Conservation (phyloP, 495 filamentous ascomycete species). For the Talaromyces nanjingensis region DNA sequence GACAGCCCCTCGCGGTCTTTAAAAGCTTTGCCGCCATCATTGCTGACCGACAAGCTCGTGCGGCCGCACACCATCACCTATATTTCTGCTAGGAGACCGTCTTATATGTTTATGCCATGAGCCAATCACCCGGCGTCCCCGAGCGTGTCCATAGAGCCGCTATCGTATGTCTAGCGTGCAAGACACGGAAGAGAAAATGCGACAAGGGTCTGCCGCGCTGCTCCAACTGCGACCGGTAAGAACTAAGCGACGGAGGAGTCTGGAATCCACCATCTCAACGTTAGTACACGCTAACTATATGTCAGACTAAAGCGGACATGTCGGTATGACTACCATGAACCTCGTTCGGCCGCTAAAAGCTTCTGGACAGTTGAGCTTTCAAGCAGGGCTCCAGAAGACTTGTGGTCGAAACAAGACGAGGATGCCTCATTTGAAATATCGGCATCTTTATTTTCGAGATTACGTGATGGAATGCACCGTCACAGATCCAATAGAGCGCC, state of each 20-base stretch:
- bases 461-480: not conserved
- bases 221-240: conserved; percentile 2
- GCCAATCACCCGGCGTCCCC: not conserved
- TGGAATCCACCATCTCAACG: not conserved
- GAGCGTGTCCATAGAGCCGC: not conserved
- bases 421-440: not conserved
- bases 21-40: not conserved
- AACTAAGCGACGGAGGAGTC: not conserved
- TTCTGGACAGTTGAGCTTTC: not conserved
- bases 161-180: not conserved
- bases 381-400: not conserved
- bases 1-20: not conserved
- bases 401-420: not conserved
- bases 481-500: not conserved
- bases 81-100: not conserved
- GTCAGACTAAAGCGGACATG: not conserved
- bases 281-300: not conserved
- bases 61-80: not conserved
- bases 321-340: not conserved
- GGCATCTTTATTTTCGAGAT: not conserved
- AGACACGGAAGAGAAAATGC: conserved; percentile 2
- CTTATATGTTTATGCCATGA: not conserved
- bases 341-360: not conserved
- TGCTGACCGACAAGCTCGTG: not conserved
- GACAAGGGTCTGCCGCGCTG: not conserved